Conservation (phyloP, 306 rosid species). For the Myrica gale region DNA sequence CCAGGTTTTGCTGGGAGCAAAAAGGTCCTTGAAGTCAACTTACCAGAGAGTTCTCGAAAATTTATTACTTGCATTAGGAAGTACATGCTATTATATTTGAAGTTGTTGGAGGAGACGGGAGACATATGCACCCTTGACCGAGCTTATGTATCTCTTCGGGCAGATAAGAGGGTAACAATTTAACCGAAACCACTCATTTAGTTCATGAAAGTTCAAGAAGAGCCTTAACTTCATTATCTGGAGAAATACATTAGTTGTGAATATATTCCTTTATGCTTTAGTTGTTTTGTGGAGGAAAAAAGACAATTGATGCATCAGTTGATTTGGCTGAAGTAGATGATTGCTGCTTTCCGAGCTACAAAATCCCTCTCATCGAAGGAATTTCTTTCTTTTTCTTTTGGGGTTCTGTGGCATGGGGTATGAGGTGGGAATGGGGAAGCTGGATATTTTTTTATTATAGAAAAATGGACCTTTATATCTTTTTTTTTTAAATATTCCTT, state of each 20-base stretch:
- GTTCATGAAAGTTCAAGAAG: slow-evolving; percentile 1
- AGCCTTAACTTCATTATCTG: slow-evolving; percentile 22
- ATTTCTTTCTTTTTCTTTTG: slow-evolving; percentile 4
- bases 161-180: slow-evolving; percentile 84
- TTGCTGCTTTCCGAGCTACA: slow-evolving; percentile 10
- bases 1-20: slow-evolving; percentile 74
- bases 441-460: background rate
- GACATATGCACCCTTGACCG: slow-evolving; percentile 92
- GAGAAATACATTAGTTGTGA: background rate
- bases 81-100: slow-evolving; percentile 82
- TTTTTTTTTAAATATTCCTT: background rate
- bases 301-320: background rate
- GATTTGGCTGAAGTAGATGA: slow-evolving; percentile 12
- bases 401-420: background rate
- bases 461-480: background rate
- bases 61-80: slow-evolving; percentile 95
- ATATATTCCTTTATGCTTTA: slow-evolving; percentile 23
- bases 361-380: slow-evolving; percentile 1
- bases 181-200: background rate
- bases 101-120: slow-evolving; percentile 88
- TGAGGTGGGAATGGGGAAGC: background rate
- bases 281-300: slow-evolving; percentile 13
- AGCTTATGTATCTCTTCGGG: slow-evolving; percentile 80
- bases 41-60: slow-evolving; percentile 95
- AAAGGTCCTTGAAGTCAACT: slow-evolving; percentile 81